Conservation (phyloP, 257 asterid genomes). For the Ehretia macrophylla region DNA sequence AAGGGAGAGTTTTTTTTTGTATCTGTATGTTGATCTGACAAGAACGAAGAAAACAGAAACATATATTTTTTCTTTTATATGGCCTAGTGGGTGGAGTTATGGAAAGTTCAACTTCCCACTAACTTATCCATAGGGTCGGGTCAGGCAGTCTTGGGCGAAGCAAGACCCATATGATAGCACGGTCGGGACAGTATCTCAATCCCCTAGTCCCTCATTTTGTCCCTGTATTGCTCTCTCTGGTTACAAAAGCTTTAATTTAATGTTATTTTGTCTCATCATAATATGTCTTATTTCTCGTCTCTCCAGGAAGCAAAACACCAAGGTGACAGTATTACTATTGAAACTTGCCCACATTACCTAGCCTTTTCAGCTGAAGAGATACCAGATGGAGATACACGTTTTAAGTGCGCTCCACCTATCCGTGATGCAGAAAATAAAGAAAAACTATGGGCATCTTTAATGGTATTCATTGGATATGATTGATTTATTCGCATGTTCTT, state of each 20-base stretch:
- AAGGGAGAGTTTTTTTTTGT: too few relatives aligned
- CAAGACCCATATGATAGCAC: too few relatives aligned
- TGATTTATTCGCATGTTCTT: neutral
- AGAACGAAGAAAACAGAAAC: too few relatives aligned
- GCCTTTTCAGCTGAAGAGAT: slow-evolving; percentile 96
- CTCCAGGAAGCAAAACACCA: slow-evolving; percentile 72
- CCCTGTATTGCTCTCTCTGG: too few relatives aligned
- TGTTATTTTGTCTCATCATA: neutral
- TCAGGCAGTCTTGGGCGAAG: too few relatives aligned
- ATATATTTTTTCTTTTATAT: too few relatives aligned
- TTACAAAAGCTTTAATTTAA: neutral
- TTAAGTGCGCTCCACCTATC: slow-evolving; percentile 95
- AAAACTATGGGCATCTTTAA: slow-evolving; percentile 73
- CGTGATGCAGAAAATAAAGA: slow-evolving; percentile 76
- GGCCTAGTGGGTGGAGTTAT: too few relatives aligned
- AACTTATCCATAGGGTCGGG: too few relatives aligned
- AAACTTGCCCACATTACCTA: slow-evolving; percentile 97
- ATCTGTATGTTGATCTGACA: too few relatives aligned
- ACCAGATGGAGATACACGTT: slow-evolving; percentile 93
- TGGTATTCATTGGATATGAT: slow-evolving; percentile 34
- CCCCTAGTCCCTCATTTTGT: too few relatives aligned
- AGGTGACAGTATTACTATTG: slow-evolving; percentile 84
- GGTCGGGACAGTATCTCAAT: too few relatives aligned
- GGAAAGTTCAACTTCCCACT: too few relatives aligned
- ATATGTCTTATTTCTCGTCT: neutral